Conservation (phyloP, 305 asterid species). For the Fraxinus baroniana region DNA sequence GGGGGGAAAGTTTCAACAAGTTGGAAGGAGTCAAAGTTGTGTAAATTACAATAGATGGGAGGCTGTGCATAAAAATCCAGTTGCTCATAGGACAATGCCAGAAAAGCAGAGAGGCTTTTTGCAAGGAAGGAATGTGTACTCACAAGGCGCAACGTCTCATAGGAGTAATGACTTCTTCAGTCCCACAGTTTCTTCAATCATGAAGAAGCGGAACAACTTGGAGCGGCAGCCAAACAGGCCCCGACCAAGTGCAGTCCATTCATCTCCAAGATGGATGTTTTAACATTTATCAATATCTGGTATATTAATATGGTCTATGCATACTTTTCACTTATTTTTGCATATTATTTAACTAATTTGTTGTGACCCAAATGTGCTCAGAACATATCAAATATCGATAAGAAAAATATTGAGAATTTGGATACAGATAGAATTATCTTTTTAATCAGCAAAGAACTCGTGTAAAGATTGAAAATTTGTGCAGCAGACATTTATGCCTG, state of each 20-base stretch:
- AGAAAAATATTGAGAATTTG: not conserved
- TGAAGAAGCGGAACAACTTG: constrained; percentile 75
- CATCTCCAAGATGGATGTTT: constrained; percentile 82
- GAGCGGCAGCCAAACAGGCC: constrained; percentile 57
- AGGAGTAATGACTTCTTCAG: constrained; percentile 83
- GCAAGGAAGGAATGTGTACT: constrained; percentile 72
- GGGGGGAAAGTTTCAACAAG: constrained; percentile 52
- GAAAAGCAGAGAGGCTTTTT: constrained; percentile 66
- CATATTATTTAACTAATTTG: constrained; percentile 4
- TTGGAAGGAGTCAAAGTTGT: constrained; percentile 94
- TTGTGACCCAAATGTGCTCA: not conserved
- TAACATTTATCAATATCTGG: constrained; percentile 20
- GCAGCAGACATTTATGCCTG: not conserved
- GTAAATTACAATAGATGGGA: constrained; percentile 82
- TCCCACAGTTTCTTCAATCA: constrained; percentile 88
- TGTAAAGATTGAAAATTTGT: not conserved
- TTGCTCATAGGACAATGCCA: constrained; percentile 54
- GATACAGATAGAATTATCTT: not conserved
- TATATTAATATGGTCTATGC: not conserved
- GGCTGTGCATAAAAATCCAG: constrained; percentile 47
- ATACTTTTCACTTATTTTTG: not conserved
- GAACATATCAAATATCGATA: constrained; percentile 5
- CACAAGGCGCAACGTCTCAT: constrained; percentile 81
- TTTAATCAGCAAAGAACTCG: not conserved
- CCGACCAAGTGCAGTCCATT: constrained; percentile 50